Evolutionary conservation across 1,139 yeast genomes (phyloP), one percentile per base, ranked within the genome.

Genomic region (Taphrina pruni): DNA sequence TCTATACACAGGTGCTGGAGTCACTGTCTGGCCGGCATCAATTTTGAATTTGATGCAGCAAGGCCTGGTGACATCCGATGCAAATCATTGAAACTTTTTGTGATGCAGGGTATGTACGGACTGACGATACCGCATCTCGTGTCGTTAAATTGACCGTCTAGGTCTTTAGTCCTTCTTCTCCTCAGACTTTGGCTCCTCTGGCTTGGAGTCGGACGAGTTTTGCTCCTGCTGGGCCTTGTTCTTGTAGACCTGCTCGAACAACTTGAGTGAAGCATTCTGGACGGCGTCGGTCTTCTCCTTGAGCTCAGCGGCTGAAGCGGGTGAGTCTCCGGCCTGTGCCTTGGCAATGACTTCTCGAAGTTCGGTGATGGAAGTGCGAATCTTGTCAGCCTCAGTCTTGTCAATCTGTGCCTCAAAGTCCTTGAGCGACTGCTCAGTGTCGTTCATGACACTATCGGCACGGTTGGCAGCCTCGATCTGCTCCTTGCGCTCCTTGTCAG

Each of bases 191-290:
- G 70, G 41, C 57, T 62, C 64, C 50, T 50, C 65, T 17, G 70
- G 57, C 58, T 65, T 50, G 36, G 50, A 21, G 52, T 65, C 64
- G 39, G 36, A 17, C 21, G 57, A 39, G 55, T 45, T 45, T 48
- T 60, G 65, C 64, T 57, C 69, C 51, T 64, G 67, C 9, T 51
- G 56, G 11, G 69, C 69, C 51, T 58, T 57, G 69, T 57, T 88
- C 86, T 92, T 93, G 91, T 93, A 93, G 84, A 93, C 88, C 84
- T 91, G 90, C 86, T 92, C 97, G 82, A 94, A 94, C 77, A 92
- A 88, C 82, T 92, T 91, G 84, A 94, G 86, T 68, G 97, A 91
- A 79, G 90, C 88, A 80, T 86, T 87, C 85, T 93, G 97, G 81
- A 94, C 87, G 81, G 90, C 97, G 78, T 92, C 97, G 76, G 94